A percentile compares a stretch with the other conserved stretches of the same genome.
Evolutionary conservation across 2,329 filamentous ascomycete species (phyloP).

Genomic region (Scleromitrula shiraiana): DNA sequence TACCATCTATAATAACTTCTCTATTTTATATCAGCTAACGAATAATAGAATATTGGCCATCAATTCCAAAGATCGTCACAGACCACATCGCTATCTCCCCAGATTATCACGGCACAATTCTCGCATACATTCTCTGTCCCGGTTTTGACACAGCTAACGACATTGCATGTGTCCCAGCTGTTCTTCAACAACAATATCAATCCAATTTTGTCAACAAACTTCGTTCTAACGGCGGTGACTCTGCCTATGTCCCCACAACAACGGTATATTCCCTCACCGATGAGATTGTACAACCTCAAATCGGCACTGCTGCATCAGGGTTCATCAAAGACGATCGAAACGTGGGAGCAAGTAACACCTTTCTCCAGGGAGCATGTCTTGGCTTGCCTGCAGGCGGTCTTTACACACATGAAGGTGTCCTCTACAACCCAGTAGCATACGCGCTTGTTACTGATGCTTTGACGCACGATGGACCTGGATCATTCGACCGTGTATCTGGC

Average conservation of each 20-base stretch:
- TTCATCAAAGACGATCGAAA: conserved; percentile 29
- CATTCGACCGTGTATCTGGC: background rate
- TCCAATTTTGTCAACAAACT: conserved; percentile 37
- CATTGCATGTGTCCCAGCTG: background rate
- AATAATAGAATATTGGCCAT: conserved; percentile 42
- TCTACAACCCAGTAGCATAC: conserved; percentile 3
- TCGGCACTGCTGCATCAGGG: conserved; percentile 39
- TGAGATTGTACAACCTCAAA: conserved; percentile 44
- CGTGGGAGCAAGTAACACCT: background rate
- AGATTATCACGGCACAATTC: conserved; percentile 43
- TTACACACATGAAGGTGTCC: background rate
- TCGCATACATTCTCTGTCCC: conserved; percentile 28
- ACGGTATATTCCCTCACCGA: conserved; percentile 43
- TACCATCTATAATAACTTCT: background rate
- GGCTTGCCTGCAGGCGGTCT: background rate
- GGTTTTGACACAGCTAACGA: conserved; percentile 6
- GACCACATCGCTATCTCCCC: conserved; percentile 45
- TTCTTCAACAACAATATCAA: conserved; percentile 38
- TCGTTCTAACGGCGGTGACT: conserved; percentile 38
- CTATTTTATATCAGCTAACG: background rate
- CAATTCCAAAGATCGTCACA: conserved; percentile 36
- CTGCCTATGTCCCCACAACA: conserved; percentile 47
- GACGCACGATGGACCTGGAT: background rate
- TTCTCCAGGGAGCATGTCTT: conserved; percentile 2
- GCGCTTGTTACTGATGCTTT: conserved; percentile 3